phyloP scores from a whole-genome alignment of 1,284 basidiomycete species.

The Bjerkandera adusta region DNA sequence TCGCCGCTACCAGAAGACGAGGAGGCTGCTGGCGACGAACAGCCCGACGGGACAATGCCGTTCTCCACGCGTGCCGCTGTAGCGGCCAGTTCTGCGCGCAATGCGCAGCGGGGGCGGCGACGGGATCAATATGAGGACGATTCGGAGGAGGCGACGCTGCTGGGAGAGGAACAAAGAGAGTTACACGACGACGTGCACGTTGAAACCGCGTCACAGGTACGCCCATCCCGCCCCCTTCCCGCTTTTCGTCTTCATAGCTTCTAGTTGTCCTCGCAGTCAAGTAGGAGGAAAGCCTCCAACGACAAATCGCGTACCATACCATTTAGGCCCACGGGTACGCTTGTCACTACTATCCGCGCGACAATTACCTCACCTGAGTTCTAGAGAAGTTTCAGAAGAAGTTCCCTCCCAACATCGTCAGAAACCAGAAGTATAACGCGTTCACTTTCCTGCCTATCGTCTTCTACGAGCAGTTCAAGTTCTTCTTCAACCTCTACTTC shows the following conservation, averaged over 20 bases:
- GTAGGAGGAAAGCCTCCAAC: conserved; percentile 36
- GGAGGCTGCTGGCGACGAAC: conserved; percentile 33
- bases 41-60: conserved; percentile 24
- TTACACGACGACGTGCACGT: conserved; percentile 27
- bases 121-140: conserved; percentile 57
- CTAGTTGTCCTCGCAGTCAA: conserved; percentile 33
- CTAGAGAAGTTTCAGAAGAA: conserved; percentile 66
- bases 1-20: conserved; percentile 36
- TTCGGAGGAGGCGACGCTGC: conserved; percentile 50
- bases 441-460: conserved; percentile 95
- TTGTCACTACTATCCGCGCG: not conserved
- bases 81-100: conserved; percentile 34
- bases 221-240: conserved; percentile 4
- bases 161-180: conserved; percentile 40
- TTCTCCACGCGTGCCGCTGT: conserved; percentile 27
- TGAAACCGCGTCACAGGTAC: conserved; percentile 27
- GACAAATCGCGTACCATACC: conserved; percentile 79
- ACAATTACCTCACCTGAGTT: conserved; percentile 3
- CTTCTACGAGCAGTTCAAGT: conserved; percentile 99
- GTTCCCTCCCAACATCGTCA: conserved; percentile 85
- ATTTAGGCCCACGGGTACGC: conserved; percentile 69
- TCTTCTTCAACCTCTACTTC: conserved; percentile 99
- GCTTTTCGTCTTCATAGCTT: not conserved
- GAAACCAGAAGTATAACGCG: conserved; percentile 98
- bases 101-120: conserved; percentile 39